These are phyloP conservation scores for Alternaria burnsii DNA, from an alignment of 2,329 filamentous ascomycete species.

Conservation along the genomic window DNA sequence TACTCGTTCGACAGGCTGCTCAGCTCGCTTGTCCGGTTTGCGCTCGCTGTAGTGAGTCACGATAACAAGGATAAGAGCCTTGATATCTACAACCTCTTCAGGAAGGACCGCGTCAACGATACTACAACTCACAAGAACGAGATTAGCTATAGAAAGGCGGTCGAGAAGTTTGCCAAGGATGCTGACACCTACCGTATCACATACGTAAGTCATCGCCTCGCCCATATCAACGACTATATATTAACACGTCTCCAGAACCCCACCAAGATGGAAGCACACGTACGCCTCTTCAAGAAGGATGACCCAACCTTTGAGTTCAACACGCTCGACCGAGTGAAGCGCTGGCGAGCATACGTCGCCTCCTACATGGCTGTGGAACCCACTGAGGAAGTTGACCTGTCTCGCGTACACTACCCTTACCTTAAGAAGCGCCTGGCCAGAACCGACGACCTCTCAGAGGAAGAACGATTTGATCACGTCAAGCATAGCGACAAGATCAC, in stretches of 20 bases:
- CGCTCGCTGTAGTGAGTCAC: constrained; percentile 80
- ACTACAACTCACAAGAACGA: constrained; percentile 90
- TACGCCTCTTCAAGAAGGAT: constrained; percentile 87
- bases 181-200: constrained; percentile 89
- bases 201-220: constrained; percentile 73
- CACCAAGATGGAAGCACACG: constrained; percentile 76
- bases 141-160: constrained; percentile 88
- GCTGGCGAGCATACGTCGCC: constrained; percentile 96
- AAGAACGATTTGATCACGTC: constrained; percentile 41
- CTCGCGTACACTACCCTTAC: constrained; percentile 51
- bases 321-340: constrained; percentile 67
- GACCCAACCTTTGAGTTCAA: constrained; percentile 80
- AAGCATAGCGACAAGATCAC: constrained; percentile 54
- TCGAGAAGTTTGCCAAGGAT: constrained; percentile 92
- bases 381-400: constrained; percentile 63
- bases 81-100: constrained; percentile 88
- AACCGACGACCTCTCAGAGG: constrained; percentile 43
- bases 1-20: constrained; percentile 94
- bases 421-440: constrained; percentile 53
- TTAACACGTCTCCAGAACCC: constrained; percentile 47
- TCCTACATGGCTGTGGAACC: constrained; percentile 88
- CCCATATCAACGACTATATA: not conserved
- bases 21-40: constrained; percentile 80
- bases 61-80: constrained; percentile 94
- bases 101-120: constrained; percentile 79